Percentiles rank a stretch among this genome's conserved stretches.
Evolutionary conservation across 1,139 yeast genomes (phyloP).

Genomic region (Scheffersomyces cryptocercus): DNA sequence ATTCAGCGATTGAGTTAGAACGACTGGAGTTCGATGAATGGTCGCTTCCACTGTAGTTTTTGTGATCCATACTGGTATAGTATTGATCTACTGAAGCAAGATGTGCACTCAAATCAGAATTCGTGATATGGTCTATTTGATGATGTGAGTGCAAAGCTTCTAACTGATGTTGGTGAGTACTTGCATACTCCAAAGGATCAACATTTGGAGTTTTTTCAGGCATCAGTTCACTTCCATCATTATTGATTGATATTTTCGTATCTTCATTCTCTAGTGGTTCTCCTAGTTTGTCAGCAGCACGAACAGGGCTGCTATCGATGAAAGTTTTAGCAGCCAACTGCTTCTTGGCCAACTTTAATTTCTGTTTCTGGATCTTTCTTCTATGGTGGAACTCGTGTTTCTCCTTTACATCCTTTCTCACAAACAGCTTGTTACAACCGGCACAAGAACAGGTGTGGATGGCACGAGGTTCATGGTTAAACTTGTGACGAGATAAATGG

Average conservation of each 20-base stretch:
- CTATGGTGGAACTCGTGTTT: constrained; percentile 2
- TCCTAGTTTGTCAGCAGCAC: neutral
- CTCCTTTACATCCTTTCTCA: constrained; percentile 1
- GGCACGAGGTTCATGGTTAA: constrained; percentile 7
- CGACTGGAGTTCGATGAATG: neutral
- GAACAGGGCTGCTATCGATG: neutral
- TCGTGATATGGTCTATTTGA: neutral
- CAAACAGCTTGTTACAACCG: constrained; percentile 2
- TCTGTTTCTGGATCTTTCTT: constrained; percentile 1
- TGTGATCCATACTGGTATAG: neutral
- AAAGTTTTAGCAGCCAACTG: neutral
- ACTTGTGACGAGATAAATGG: constrained; percentile 1
- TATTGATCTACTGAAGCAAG: neutral
- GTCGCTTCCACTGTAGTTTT: neutral
- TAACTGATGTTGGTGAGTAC: neutral
- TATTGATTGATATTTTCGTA: neutral
- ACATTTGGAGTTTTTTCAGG: neutral
- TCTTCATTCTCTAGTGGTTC: neutral
- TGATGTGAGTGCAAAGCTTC: neutral
- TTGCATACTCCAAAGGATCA: neutral
- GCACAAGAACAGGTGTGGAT: constrained; percentile 1
- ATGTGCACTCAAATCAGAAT: neutral
- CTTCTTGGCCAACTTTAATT: neutral
- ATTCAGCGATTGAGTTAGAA: neutral
- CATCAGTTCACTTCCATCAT: neutral